These are phyloP conservation scores for Eurotiales sp. DNA, from an alignment of 2,329 filamentous ascomycete species.

Conservation along the genomic window DNA sequence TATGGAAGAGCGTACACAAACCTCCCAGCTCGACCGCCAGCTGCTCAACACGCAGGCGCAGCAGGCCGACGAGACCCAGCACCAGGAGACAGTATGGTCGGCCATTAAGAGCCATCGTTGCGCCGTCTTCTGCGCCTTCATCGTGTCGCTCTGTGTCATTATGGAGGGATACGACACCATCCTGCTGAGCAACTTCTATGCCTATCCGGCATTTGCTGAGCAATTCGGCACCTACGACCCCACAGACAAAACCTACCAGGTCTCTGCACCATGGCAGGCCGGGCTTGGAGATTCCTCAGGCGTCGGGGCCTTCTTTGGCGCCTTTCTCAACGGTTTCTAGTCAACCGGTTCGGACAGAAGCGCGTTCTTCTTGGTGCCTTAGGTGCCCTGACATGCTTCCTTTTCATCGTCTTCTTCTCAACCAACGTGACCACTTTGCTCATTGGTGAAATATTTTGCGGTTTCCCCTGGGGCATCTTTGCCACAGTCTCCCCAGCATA, in stretches of 20 bases:
- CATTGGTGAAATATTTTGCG: conserved; percentile 48
- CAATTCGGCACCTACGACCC: conserved; percentile 34
- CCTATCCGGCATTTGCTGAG: conserved; percentile 35
- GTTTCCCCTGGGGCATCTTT: conserved; percentile 51
- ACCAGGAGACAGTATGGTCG: conserved; percentile 67
- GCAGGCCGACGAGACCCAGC: conserved; percentile 43
- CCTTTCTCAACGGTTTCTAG: not conserved
- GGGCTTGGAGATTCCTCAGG: not conserved
- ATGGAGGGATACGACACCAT: conserved; percentile 89
- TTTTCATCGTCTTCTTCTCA: conserved; percentile 50
- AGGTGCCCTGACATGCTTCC: conserved; percentile 43
- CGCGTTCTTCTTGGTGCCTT: conserved; percentile 45
- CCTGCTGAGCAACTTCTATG: conserved; percentile 75
- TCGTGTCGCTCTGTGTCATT: conserved; percentile 81
- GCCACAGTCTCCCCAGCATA: conserved; percentile 46
- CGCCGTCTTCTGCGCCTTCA: conserved; percentile 74
- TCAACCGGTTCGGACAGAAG: conserved; percentile 7
- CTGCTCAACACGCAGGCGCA: too few species aligned
- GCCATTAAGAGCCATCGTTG: conserved; percentile 81
- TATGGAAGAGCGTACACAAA: too few species aligned
- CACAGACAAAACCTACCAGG: conserved; percentile 31
- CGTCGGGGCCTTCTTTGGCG: conserved; percentile 2
- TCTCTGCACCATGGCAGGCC: conserved; percentile 15
- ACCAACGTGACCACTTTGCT: conserved; percentile 44
- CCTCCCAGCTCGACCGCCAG: too few species aligned